These are phyloP conservation scores for Ramalina intermedia DNA, from an alignment of 495 filamentous ascomycete genomes.

Conservation along the genomic window DNA sequence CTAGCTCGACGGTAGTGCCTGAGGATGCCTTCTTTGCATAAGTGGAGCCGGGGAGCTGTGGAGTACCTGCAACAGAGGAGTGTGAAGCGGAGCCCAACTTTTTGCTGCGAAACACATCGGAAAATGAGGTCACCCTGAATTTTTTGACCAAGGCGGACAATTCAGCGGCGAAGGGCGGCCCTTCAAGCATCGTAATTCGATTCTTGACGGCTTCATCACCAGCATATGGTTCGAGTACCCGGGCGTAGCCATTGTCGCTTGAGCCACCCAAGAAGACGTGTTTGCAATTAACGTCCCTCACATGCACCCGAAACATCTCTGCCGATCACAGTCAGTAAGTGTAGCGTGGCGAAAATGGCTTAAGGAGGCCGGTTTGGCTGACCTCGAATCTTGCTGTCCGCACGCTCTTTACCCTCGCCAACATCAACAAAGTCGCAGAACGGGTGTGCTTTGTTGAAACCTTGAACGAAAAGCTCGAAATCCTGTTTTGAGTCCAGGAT, in stretches of 20 bases:
- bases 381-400: conserved; percentile 22
- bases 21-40: conserved; percentile 16
- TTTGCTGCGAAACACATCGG: conserved; percentile 15
- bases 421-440: conserved; percentile 23
- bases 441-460: conserved; percentile 20
- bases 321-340: background rate
- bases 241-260: conserved; percentile 21
- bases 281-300: conserved; percentile 17
- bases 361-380: background rate
- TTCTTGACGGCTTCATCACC: conserved; percentile 3
- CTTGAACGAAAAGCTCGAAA: conserved; percentile 17
- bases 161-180: conserved; percentile 18
- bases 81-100: conserved; percentile 10
- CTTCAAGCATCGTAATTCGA: conserved; percentile 19
- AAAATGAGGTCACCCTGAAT: conserved; percentile 15
- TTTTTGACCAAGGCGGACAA: conserved; percentile 11
- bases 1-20: conserved; percentile 2
- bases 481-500: conserved; percentile 6
- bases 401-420: conserved; percentile 23
- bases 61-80: conserved; percentile 9
- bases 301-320: conserved; percentile 17
- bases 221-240: conserved; percentile 15
- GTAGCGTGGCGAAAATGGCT: too few species aligned
- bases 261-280: conserved; percentile 20
- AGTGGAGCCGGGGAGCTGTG: conserved; percentile 6